Conservation (phyloP, 495 filamentous ascomycete genomes). For the Penicillium cataractarum region DNA sequence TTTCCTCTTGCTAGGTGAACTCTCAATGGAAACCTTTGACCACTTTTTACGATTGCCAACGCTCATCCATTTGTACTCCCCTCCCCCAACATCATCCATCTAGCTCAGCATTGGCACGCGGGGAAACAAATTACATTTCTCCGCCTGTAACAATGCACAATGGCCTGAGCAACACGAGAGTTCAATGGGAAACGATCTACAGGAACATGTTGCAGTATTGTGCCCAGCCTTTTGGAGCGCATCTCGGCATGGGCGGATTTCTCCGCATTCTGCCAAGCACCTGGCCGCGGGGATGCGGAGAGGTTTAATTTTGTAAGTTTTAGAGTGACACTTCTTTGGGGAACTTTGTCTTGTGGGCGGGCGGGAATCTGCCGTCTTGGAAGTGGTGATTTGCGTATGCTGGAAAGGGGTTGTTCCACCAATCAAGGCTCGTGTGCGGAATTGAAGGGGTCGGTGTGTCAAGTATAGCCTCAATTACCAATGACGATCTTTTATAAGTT, state of each 20-base stretch:
- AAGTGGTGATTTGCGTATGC: constrained; percentile 13
- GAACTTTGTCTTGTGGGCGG: constrained; percentile 6
- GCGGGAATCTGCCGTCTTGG: constrained; percentile 22
- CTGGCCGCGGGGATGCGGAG: constrained; percentile 19
- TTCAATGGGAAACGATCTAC: constrained; percentile 13
- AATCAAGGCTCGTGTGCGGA: constrained; percentile 14
- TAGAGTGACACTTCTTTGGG: background rate
- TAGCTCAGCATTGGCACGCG: constrained; percentile 9
- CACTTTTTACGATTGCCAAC: background rate
- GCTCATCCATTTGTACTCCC: background rate
- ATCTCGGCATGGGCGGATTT: constrained; percentile 10
- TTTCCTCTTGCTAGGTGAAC: background rate
- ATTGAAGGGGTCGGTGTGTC: background rate
- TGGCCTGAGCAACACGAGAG: background rate
- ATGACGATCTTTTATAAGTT: background rate
- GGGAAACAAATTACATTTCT: constrained; percentile 29
- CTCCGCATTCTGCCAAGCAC: constrained; percentile 25
- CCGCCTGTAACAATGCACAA: constrained; percentile 34
- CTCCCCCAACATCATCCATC: background rate
- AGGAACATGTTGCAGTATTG: background rate
- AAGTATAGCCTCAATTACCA: background rate
- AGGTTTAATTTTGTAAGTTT: background rate
- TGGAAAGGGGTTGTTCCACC: constrained; percentile 20
- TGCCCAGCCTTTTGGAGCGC: background rate
- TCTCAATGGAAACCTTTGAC: background rate